phyloP scores from a whole-genome alignment of 495 filamentous ascomycete species.

The Cladorrhinum samala region DNA sequence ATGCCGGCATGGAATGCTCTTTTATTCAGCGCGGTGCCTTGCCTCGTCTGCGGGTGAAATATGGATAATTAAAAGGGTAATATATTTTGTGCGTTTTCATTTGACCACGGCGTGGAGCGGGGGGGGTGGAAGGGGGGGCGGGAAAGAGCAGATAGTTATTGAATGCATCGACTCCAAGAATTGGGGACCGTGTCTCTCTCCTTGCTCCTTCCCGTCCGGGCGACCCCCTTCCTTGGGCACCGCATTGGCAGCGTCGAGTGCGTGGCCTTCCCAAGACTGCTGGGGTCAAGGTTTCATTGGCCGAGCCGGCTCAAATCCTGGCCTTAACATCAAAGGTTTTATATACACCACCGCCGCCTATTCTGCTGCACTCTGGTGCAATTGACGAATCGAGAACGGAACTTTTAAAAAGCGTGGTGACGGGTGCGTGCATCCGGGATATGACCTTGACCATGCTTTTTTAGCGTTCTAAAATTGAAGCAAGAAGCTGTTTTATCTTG shows the following conservation, averaged over 20 bases:
- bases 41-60: constrained; percentile 6
- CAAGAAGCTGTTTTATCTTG: no score
- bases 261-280: no score
- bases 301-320: not conserved
- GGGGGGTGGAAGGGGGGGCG: not conserved
- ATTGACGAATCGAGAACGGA: not conserved
- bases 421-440: no score
- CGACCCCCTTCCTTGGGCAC: not conserved
- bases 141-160: not conserved
- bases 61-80: constrained; percentile 8
- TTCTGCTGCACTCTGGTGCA: no score
- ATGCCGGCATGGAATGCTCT: not conserved
- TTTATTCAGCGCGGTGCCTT: not conserved
- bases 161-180: not conserved
- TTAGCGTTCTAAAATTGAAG: no score
- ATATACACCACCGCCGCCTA: no score
- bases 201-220: not conserved
- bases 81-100: constrained; percentile 5
- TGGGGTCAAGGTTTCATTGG: not conserved
- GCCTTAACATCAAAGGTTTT: not conserved
- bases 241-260: no score
- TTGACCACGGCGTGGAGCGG: constrained; percentile 4
- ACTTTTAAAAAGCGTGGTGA: no score
- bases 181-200: not conserved
- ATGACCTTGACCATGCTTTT: no score